These are phyloP conservation scores for Vararia minispora DNA, from an alignment of 768 basidiomycete genomes.

Conservation along the genomic window DNA sequence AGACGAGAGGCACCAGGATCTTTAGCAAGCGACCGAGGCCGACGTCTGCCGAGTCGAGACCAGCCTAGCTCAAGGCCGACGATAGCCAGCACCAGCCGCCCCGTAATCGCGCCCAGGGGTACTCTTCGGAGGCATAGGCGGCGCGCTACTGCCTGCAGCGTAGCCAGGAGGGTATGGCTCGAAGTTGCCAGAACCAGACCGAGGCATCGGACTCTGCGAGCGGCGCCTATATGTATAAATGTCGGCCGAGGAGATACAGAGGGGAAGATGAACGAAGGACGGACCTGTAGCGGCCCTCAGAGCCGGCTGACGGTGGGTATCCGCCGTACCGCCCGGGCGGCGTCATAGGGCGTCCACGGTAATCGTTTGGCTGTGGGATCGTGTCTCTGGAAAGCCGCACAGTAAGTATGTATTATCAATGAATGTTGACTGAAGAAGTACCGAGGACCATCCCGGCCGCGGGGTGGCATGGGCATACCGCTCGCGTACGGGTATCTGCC, in stretches of 20 bases:
- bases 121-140: slow-evolving; percentile 13
- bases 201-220: slow-evolving; percentile 15
- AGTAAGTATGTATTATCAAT: background rate
- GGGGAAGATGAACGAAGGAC: background rate
- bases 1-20: too few species aligned
- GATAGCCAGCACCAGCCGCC: background rate
- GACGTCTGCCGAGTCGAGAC: too few species aligned
- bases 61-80: slow-evolving; percentile 1
- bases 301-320: slow-evolving; percentile 16
- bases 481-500: slow-evolving; percentile 26
- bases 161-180: slow-evolving; percentile 12
- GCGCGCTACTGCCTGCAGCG: slow-evolving; percentile 9
- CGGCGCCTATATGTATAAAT: slow-evolving; percentile 11
- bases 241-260: background rate
- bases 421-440: slow-evolving; percentile 4
- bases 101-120: slow-evolving; percentile 10
- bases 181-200: slow-evolving; percentile 14
- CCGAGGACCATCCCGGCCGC: slow-evolving; percentile 24
- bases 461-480: slow-evolving; percentile 7
- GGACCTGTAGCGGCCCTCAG: slow-evolving; percentile 12
- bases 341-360: slow-evolving; percentile 15
- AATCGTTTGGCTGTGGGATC: slow-evolving; percentile 10
- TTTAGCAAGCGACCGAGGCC: too few species aligned
- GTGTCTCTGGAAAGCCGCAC: slow-evolving; percentile 9
- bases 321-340: slow-evolving; percentile 15